Conservation (phyloP, 139 green algal species). For the Micractinium conductrix region DNA sequence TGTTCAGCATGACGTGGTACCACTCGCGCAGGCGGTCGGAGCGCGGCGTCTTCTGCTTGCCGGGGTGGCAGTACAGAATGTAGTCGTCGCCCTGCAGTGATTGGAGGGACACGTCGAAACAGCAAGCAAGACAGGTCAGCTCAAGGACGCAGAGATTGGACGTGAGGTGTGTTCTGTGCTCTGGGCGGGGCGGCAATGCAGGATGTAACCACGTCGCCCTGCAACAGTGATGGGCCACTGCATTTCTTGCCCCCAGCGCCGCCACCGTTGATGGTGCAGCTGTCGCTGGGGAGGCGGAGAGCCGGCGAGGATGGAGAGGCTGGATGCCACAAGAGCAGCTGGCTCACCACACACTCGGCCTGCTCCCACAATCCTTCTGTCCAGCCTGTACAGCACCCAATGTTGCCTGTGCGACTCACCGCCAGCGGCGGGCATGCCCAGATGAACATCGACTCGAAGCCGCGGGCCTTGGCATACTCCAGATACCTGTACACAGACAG, state of each 20-base stretch:
- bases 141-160: too few species aligned
- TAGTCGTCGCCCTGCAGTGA: slow-evolving; percentile 94
- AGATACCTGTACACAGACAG: slow-evolving; percentile 73
- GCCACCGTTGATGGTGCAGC: too few species aligned
- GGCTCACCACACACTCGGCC: too few species aligned
- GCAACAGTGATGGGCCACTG: too few species aligned
- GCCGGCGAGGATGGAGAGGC: neutral
- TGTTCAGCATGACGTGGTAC: slow-evolving; percentile 93
- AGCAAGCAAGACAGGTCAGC: too few species aligned
- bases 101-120: too few species aligned
- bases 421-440: slow-evolving; percentile 97
- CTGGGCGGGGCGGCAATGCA: too few species aligned
- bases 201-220: too few species aligned
- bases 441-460: slow-evolving; percentile 97
- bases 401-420: slow-evolving; percentile 43
- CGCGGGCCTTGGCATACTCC: slow-evolving; percentile 81
- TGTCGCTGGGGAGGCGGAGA: too few species aligned
- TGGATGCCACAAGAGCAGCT: neutral
- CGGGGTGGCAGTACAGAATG: slow-evolving; percentile 99
- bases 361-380: too few species aligned
- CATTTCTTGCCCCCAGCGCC: too few species aligned
- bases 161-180: too few species aligned
- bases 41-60: slow-evolving; percentile 93
- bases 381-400: neutral
- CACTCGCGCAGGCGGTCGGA: slow-evolving; percentile 90